These are phyloP conservation scores for Fusarium beomiforme DNA, from an alignment of 2,329 filamentous ascomycete genomes.

Conservation along the genomic window DNA sequence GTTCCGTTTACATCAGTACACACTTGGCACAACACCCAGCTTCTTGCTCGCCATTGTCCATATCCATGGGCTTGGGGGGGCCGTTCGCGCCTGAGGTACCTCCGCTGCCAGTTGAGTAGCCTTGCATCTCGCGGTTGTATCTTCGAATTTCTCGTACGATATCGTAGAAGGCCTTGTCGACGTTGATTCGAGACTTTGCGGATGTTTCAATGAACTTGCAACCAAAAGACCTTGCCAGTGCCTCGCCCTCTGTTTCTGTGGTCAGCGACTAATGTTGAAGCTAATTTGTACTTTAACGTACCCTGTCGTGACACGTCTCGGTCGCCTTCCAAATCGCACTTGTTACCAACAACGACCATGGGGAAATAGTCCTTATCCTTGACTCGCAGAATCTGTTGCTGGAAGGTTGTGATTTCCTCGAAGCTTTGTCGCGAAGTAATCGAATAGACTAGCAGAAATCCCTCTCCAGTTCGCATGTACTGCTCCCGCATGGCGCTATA, in stretches of 20 bases:
- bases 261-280: constrained; percentile 21
- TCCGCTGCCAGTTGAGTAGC: constrained; percentile 78
- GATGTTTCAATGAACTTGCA: constrained; percentile 99
- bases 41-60: constrained; percentile 74
- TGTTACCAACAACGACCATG: constrained; percentile 99
- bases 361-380: constrained; percentile 99
- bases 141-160: constrained; percentile 97
- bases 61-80: constrained; percentile 79
- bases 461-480: constrained; percentile 99
- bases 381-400: constrained; percentile 97
- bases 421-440: constrained; percentile 98
- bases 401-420: constrained; percentile 98
- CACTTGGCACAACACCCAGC: constrained; percentile 87
- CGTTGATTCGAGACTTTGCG: constrained; percentile 96
- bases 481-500: constrained; percentile 99
- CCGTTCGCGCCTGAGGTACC: constrained; percentile 69
- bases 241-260: constrained; percentile 79
- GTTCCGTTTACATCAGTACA: constrained; percentile 78
- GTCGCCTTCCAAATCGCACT: constrained; percentile 96
- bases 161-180: constrained; percentile 98
- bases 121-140: constrained; percentile 98
- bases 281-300: constrained; percentile 55
- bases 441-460: constrained; percentile 96
- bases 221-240: constrained; percentile 84
- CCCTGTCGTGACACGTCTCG: constrained; percentile 92